These are phyloP conservation scores for Cladobotryum protrusum DNA, from an alignment of 2,329 filamentous ascomycete species.

Conservation along the genomic window DNA sequence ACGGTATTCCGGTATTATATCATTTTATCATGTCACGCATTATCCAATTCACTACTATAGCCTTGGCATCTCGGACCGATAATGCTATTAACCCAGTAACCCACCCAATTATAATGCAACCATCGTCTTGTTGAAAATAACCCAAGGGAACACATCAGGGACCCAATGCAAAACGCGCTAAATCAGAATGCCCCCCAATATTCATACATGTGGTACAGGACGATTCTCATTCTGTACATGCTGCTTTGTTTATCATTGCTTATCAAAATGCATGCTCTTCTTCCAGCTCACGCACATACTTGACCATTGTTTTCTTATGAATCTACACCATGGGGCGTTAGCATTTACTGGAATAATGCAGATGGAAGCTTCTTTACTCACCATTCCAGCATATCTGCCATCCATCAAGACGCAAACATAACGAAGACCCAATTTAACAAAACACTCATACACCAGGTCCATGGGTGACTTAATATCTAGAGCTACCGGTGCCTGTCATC, in stretches of 20 bases:
- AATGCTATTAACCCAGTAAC: too few relatives aligned
- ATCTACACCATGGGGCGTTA: constrained; percentile 39
- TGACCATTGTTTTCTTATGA: constrained; percentile 96
- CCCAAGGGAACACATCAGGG: too few relatives aligned
- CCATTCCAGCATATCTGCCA: constrained; percentile 82
- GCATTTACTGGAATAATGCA: too few relatives aligned
- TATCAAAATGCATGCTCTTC: constrained; percentile 30
- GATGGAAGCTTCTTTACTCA: constrained; percentile 37
- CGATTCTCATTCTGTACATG: neutral
- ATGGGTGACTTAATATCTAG: constrained; percentile 86
- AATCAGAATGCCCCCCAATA: too few relatives aligned
- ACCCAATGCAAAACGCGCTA: too few relatives aligned
- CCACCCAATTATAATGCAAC: too few relatives aligned
- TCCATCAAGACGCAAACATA: constrained; percentile 87
- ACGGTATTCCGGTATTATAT: too few relatives aligned
- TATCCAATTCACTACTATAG: too few relatives aligned
- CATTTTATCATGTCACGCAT: too few relatives aligned
- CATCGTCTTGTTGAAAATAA: too few relatives aligned
- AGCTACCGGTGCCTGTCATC: constrained; percentile 66
- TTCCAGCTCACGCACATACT: constrained; percentile 82
- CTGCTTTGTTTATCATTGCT: neutral
- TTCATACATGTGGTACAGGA: too few relatives aligned
- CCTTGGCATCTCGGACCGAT: too few relatives aligned
- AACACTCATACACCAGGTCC: constrained; percentile 94
- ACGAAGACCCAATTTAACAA: constrained; percentile 84